Evolutionary conservation across 305 asterid species (phyloP), one percentile per base, ranked within the genome.

Genomic region (Fraxinus angustifolia): DNA sequence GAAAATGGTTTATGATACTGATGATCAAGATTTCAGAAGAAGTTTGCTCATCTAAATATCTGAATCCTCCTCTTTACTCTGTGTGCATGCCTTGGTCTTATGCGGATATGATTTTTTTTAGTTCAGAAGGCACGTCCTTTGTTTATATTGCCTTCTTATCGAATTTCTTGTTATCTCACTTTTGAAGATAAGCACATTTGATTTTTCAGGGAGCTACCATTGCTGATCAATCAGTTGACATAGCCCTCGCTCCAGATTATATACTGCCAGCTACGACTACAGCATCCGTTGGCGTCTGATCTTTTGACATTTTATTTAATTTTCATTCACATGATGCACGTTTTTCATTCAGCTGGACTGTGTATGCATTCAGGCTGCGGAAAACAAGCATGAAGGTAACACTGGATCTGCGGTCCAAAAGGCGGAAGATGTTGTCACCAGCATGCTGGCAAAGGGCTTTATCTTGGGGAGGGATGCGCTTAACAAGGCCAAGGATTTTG

Each of bases 391-490:
- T 71, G 85, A 84, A 73, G 81, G 85, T 12, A 83, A 83, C n/a
- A 84, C 82, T 33, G 92, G 86, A 80, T 85, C 92, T 80, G 91
- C 86, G 71, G 86, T 88, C 68, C 91, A 88, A 78, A 93, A 88
- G 80, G 97, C 97, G 11, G 96, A 91, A 82, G 92, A 91, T 60
- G 92, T 91, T 35, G 93, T 93, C n/a, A 91, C 91, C 81, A 83
- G 89, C 90, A 90, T 93, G 97, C 72, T 93, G 45, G 96, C 97
- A 12, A 93, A 87, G 83, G 97, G 97, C 23, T 93, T 86, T 50
- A 80, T 88, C 82, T 78, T 93, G 74, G 97, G 97, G 28, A 90
- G 89, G 78, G 96, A 93, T 78, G 92, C 97, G 1, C 82, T 91
- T 26, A 87, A 82, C 87, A 87, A 83, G 83, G 97, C 97, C 1